Percentiles rank a stretch among this genome's conserved stretches.
These are phyloP conservation scores for Calonectria multiphialidica DNA, from an alignment of 2,329 filamentous ascomycete genomes.

Conservation along the genomic window DNA sequence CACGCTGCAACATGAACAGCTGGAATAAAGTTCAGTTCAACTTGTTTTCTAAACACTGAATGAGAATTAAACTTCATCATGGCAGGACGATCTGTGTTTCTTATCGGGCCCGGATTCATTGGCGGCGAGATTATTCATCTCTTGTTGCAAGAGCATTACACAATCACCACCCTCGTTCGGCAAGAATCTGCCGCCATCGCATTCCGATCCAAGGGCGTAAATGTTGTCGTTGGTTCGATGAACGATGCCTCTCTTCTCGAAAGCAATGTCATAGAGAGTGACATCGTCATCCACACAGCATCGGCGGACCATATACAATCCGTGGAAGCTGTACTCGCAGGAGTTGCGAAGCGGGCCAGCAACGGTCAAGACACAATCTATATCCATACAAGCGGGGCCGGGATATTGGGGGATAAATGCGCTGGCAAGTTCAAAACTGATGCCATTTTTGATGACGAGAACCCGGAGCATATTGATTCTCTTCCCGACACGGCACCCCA, in stretches of 20 bases:
- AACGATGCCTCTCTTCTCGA: background rate
- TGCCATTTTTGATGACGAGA: background rate
- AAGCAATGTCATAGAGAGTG: background rate
- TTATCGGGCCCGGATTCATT: constrained; percentile 14
- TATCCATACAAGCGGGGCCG: background rate
- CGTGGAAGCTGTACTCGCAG: background rate
- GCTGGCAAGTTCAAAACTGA: background rate
- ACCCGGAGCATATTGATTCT: background rate
- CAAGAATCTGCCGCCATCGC: background rate
- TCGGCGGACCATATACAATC: background rate
- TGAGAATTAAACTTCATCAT: background rate
- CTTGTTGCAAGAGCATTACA: background rate
- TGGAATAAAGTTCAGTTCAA: background rate
- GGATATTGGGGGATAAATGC: background rate
- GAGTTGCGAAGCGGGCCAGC: background rate
- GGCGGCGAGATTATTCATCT: constrained; percentile 4
- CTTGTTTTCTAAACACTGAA: background rate
- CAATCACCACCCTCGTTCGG: background rate
- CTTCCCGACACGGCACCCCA: background rate
- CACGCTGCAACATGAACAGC: background rate
- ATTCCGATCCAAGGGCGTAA: background rate
- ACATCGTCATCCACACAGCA: constrained; percentile 3
- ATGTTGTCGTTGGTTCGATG: background rate
- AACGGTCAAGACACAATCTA: background rate
- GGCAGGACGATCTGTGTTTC: background rate